Percentiles rank a stretch among this genome's conserved stretches.
Evolutionary conservation across 1,139 yeast genomes (phyloP).

Genomic region (Blastobotrys aristatus): DNA sequence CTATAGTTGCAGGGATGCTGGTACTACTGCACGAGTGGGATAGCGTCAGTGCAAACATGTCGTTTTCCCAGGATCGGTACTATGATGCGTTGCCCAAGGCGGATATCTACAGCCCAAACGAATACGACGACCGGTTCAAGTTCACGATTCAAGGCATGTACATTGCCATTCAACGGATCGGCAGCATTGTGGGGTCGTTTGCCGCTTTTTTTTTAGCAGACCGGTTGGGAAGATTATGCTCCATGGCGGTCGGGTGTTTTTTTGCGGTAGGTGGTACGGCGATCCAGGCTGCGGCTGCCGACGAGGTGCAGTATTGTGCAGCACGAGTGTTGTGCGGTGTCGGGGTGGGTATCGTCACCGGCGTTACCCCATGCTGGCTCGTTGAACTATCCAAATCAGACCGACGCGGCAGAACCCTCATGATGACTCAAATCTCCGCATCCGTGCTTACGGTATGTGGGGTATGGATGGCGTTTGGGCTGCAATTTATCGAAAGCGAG

Average conservation of each 20-base stretch:
- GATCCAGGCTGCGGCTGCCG: not conserved
- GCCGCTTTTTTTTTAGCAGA: not conserved
- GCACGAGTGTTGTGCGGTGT: constrained; percentile 42
- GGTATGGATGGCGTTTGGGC: constrained; percentile 1
- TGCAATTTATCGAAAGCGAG: not conserved
- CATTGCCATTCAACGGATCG: constrained; percentile 4
- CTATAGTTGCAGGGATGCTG: not conserved
- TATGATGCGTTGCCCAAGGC: constrained; percentile 39
- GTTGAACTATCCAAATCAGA: not conserved
- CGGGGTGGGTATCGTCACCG: constrained; percentile 48
- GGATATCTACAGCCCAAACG: constrained; percentile 24
- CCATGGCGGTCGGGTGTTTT: constrained; percentile 2
- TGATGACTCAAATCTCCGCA: not conserved
- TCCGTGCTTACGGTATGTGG: not conserved
- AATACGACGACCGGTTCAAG: constrained; percentile 2
- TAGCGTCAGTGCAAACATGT: constrained; percentile 45
- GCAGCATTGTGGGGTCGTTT: not conserved
- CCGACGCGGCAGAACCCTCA: not conserved
- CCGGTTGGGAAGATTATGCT: not conserved
- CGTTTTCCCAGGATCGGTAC: constrained; percentile 39
- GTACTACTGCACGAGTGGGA: constrained; percentile 36
- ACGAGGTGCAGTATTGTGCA: constrained; percentile 13
- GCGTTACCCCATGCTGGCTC: not conserved
- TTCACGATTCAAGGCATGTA: constrained; percentile 22
- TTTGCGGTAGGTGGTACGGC: not conserved